Conservation (phyloP, 495 filamentous ascomycete species). For the Bacidia rubella region DNA sequence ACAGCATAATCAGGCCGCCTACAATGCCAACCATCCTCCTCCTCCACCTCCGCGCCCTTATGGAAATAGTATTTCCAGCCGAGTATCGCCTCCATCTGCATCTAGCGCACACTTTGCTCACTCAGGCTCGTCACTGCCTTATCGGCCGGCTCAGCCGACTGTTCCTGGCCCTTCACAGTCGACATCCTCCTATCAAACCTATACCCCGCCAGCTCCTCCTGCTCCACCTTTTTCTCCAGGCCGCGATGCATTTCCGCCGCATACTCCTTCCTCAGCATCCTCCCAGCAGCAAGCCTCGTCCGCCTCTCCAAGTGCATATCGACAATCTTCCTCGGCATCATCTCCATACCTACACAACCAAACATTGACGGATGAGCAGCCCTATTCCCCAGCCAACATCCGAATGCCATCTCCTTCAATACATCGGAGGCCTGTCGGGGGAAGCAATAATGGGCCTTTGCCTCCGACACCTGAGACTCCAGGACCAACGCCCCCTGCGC, state of each 20-base stretch:
- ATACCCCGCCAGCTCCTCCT: constrained; percentile 23
- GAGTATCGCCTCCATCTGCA: constrained; percentile 21
- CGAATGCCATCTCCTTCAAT: constrained; percentile 22
- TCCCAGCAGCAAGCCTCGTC: constrained; percentile 8
- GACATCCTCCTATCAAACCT: constrained; percentile 4
- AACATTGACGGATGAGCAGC: constrained; percentile 2
- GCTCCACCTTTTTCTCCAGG: constrained; percentile 20
- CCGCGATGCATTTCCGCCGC: constrained; percentile 15
- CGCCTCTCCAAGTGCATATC: constrained; percentile 7
- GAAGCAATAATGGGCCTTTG: constrained; percentile 27
- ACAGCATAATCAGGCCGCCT: constrained; percentile 17
- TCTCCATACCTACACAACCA: constrained; percentile 3
- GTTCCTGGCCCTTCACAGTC: constrained; percentile 6
- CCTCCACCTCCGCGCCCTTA: constrained; percentile 35
- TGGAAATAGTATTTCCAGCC: constrained; percentile 33
- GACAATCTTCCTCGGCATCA: constrained; percentile 4
- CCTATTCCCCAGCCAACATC: constrained; percentile 6
- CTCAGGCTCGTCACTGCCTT: constrained; percentile 12
- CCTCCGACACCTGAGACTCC: constrained; percentile 25
- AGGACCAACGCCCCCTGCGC: constrained; percentile 28
- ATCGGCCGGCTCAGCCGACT: constrained; percentile 20
- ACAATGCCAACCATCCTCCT: constrained; percentile 6
- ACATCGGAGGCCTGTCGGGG: constrained; percentile 21
- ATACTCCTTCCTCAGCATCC: constrained; percentile 1
- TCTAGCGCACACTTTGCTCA: constrained; percentile 11